phyloP scores from a whole-genome alignment of 2,329 filamentous ascomycete genomes.

The Paecilomyces sp. region DNA sequence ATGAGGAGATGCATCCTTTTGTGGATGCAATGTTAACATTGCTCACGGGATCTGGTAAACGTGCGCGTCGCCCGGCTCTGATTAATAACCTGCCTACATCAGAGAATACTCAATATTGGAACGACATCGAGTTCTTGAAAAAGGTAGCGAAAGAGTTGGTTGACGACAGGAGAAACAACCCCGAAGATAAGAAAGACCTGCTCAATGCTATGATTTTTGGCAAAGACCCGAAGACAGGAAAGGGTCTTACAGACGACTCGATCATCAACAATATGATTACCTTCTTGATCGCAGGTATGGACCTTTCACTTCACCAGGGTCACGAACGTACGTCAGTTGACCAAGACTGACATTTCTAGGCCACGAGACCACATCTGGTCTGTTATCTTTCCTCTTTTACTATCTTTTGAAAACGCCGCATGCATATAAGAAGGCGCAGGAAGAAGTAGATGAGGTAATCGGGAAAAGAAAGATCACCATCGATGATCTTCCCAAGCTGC shows the following conservation, averaged over 20 bases:
- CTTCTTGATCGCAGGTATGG: slow-evolving; percentile 56
- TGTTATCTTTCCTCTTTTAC: slow-evolving; percentile 60
- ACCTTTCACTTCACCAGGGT: neutral
- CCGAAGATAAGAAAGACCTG: slow-evolving; percentile 56
- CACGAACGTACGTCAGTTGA: neutral
- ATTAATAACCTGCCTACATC: slow-evolving; percentile 37
- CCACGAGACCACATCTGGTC: slow-evolving; percentile 65
- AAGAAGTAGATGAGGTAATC: slow-evolving; percentile 61
- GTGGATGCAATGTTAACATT: slow-evolving; percentile 60
- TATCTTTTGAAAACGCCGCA: slow-evolving; percentile 57
- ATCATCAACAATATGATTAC: slow-evolving; percentile 67
- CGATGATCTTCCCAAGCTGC: slow-evolving; percentile 57
- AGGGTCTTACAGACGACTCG: slow-evolving; percentile 54
- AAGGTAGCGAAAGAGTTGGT: slow-evolving; percentile 55
- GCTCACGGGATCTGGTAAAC: slow-evolving; percentile 49
- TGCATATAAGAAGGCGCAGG: slow-evolving; percentile 54
- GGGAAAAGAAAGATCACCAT: slow-evolving; percentile 51
- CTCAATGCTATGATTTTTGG: slow-evolving; percentile 64
- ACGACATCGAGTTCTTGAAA: slow-evolving; percentile 39
- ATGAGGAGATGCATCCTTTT: slow-evolving; percentile 62
- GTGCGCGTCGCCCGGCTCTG: slow-evolving; percentile 43
- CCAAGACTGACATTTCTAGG: slow-evolving; percentile 24
- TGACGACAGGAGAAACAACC: slow-evolving; percentile 49
- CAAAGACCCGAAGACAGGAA: slow-evolving; percentile 59
- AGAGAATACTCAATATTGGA: slow-evolving; percentile 25